A percentile compares a stretch with the other conserved stretches of the same genome.
Evolutionary conservation across 2,329 filamentous ascomycete species (phyloP).

Genomic region (Phaeosphaeria sp.): DNA sequence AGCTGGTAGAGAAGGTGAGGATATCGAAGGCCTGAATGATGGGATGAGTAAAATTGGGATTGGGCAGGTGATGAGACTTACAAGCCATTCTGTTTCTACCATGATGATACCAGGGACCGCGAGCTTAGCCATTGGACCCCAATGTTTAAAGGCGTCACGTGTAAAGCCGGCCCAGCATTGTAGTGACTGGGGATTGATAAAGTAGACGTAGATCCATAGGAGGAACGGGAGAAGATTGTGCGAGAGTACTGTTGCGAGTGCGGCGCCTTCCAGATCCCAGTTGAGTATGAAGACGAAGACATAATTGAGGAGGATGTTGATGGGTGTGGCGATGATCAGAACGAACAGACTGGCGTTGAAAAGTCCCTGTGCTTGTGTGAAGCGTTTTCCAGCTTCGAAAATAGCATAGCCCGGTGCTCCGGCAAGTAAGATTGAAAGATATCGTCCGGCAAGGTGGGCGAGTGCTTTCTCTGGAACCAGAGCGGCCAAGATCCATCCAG

Average conservation of each 20-base stretch:
- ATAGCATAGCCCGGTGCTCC: constrained; percentile 61
- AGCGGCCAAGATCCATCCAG: constrained; percentile 54
- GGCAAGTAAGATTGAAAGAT: constrained; percentile 57
- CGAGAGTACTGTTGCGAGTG: constrained; percentile 57
- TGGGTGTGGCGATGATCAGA: constrained; percentile 55
- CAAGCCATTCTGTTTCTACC: constrained; percentile 72
- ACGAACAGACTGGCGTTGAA: constrained; percentile 59
- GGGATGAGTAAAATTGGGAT: too few relatives aligned
- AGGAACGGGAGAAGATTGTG: constrained; percentile 58
- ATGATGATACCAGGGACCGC: constrained; percentile 90
- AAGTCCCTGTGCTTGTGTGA: constrained; percentile 62
- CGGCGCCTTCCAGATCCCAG: constrained; percentile 60
- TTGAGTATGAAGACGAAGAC: constrained; percentile 51
- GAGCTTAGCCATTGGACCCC: constrained; percentile 85
- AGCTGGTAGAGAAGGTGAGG: constrained; percentile 75
- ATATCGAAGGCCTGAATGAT: constrained; percentile 28
- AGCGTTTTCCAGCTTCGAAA: constrained; percentile 63
- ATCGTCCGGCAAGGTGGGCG: constrained; percentile 57
- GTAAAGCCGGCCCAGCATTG: constrained; percentile 77
- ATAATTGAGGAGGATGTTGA: constrained; percentile 60
- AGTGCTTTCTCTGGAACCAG: constrained; percentile 58
- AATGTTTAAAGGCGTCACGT: constrained; percentile 71
- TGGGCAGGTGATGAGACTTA: constrained; percentile 1
- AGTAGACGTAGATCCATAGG: constrained; percentile 55
- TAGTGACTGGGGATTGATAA: constrained; percentile 47